Evolutionary conservation across 345 rosid genomes (phyloP), one percentile per base, ranked within the genome.

Genomic region (Lagerstroemia speciosa): DNA sequence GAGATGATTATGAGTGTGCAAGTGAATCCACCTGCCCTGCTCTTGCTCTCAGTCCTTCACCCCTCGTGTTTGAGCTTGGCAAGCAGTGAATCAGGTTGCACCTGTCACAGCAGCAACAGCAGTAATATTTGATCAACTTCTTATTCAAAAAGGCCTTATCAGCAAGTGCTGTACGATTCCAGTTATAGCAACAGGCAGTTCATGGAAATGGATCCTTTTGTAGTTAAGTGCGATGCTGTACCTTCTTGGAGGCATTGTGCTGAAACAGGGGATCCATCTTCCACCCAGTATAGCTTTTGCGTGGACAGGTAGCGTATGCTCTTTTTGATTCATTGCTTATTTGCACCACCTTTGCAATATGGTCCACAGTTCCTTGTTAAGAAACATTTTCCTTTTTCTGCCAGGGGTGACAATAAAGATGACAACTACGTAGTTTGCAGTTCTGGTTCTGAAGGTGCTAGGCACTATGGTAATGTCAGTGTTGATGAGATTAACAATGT

Each of bases 401-500:
- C 63, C 76, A 88, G 97, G 89, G 89, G 95, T 84, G 96, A 91
- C 67, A 93, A 87, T 41, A 96, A 91, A 69, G 85, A 85, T 77
- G n/a, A n/a, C n/a, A 87, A 82, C 27, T 90, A 85, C 70, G 80
- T 80, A 41, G 82, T 71, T 66, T 89, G 79, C 77, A 74, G 33
- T 48, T 83, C 87, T 53, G 87, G 87, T 73, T 83, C 81, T 62
- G 90, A 79, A 61, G 63, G 17, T 29, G 66, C 84, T 66, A 83
- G 84, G 73, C 83, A 72, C 73, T 83, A 79, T 78, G 85, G 86
- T 69, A 45, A 78, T 65, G 69, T 74, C 76, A 78, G 71, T 77
- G 73, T 72, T 11, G 83, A 82, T 65, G 89, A 82, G 71, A 75
- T 70, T 66, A 80, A 78, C 38, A 79, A 52, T 45, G 68, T 75